Evolutionary conservation across 345 rosid species (phyloP).

Genomic region (Eucalyptus globulus): DNA sequence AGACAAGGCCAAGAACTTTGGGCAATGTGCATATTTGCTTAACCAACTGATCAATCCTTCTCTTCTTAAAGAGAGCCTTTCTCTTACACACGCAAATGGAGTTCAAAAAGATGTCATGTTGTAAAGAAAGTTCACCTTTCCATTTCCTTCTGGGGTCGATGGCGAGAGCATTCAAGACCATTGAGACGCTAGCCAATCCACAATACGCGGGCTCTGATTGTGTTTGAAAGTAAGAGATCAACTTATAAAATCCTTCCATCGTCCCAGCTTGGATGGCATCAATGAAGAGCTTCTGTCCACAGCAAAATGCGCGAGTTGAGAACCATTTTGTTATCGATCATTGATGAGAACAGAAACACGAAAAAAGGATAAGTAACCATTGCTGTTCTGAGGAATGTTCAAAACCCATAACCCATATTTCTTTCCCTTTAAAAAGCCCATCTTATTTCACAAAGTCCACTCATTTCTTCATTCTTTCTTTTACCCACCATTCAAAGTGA

Average conservation of each 20-base stretch:
- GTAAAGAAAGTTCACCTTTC: conserved; percentile 40
- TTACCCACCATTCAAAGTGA: background rate
- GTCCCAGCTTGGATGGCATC: conserved; percentile 86
- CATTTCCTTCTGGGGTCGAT: conserved; percentile 76
- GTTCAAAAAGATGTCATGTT: background rate
- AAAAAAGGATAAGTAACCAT: background rate
- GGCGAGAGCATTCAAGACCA: conserved; percentile 88
- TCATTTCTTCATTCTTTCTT: background rate
- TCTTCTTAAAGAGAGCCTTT: background rate
- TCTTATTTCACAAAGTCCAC: background rate
- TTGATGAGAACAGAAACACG: background rate
- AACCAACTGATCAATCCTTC: background rate
- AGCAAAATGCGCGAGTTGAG: background rate
- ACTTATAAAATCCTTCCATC: conserved; percentile 80
- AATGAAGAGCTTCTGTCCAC: conserved; percentile 54
- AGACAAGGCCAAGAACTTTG: background rate
- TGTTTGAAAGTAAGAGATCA: conserved; percentile 80
- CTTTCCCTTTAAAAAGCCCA: background rate
- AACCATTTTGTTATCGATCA: background rate
- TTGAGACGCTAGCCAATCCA: conserved; percentile 80
- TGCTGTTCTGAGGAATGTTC: background rate
- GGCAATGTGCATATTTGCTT: background rate
- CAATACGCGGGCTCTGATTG: conserved; percentile 92
- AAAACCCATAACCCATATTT: background rate
- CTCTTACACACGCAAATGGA: background rate